phyloP scores from a whole-genome alignment of 345 rosid genomes.

The Arabis hirsuta region DNA sequence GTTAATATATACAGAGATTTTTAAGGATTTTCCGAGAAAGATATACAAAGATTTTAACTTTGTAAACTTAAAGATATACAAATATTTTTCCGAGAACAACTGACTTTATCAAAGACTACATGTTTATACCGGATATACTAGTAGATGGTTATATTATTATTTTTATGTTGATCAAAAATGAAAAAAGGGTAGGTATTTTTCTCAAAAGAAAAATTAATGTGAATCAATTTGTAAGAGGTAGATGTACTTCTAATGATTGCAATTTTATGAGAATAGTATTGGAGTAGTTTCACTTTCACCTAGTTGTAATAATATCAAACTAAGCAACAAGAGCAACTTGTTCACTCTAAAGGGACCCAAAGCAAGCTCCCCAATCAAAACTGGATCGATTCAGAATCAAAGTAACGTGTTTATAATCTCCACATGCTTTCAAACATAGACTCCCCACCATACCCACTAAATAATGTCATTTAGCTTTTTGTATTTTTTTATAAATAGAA shows the following conservation, averaged over 20 bases:
- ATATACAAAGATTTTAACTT: too few relatives aligned
- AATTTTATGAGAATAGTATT: not conserved
- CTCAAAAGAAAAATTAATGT: not conserved
- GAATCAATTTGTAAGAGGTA: not conserved
- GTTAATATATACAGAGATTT: too few relatives aligned
- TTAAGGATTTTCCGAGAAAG: too few relatives aligned
- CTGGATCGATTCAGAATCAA: constrained; percentile 15
- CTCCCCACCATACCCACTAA: constrained; percentile 39
- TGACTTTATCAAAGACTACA: too few relatives aligned
- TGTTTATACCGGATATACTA: not conserved
- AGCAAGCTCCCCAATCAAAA: constrained; percentile 9
- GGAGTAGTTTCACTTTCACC: constrained; percentile 14
- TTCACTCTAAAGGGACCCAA: constrained; percentile 33
- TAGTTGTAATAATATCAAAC: constrained; percentile 20
- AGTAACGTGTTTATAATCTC: constrained; percentile 32
- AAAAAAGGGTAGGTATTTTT: not conserved
- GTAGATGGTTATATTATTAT: not conserved
- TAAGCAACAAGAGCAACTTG: constrained; percentile 36
- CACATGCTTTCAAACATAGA: constrained; percentile 28
- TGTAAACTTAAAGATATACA: too few relatives aligned
- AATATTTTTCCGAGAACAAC: too few relatives aligned
- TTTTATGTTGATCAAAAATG: too few relatives aligned
- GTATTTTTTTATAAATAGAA: not conserved
- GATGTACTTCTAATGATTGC: constrained; percentile 34
- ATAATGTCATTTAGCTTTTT: constrained; percentile 24